Conservation (phyloP, 257 asterid genomes). For the Perilla frutescens region DNA sequence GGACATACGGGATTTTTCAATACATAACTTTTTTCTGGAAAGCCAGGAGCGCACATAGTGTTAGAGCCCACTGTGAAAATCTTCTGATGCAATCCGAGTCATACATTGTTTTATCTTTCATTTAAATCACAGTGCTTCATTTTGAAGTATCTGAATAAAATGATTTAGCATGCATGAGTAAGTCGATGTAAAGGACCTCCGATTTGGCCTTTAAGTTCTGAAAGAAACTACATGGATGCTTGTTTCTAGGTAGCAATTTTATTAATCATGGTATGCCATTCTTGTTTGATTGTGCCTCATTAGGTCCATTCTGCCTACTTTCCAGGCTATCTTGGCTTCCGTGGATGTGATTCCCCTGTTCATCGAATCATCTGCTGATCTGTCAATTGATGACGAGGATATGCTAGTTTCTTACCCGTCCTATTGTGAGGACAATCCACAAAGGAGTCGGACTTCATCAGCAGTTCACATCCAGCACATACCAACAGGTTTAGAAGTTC, state of each 20-base stretch:
- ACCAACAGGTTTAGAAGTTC: conserved; percentile 72
- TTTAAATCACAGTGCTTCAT: background rate
- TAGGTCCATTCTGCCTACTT: conserved; percentile 2
- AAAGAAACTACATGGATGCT: conserved; percentile 1
- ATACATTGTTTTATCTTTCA: background rate
- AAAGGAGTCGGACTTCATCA: conserved; percentile 32
- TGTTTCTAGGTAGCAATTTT: background rate
- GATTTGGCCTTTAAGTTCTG: background rate
- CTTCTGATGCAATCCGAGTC: background rate
- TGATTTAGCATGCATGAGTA: conserved; percentile 9
- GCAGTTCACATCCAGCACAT: conserved; percentile 66
- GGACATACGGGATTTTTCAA: background rate
- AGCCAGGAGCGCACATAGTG: background rate
- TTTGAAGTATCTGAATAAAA: background rate
- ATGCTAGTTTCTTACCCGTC: conserved; percentile 49
- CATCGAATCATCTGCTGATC: conserved; percentile 65
- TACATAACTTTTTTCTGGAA: background rate
- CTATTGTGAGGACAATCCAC: conserved; percentile 29
- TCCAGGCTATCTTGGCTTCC: conserved; percentile 61
- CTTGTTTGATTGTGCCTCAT: background rate
- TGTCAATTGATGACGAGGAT: conserved; percentile 58
- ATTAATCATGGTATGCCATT: background rate
- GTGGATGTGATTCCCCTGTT: conserved; percentile 86
- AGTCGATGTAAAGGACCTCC: background rate
- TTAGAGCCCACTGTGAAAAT: background rate